Evolutionary conservation across 305 asterid genomes (phyloP).

Genomic region (Fraxinus sp.): DNA sequence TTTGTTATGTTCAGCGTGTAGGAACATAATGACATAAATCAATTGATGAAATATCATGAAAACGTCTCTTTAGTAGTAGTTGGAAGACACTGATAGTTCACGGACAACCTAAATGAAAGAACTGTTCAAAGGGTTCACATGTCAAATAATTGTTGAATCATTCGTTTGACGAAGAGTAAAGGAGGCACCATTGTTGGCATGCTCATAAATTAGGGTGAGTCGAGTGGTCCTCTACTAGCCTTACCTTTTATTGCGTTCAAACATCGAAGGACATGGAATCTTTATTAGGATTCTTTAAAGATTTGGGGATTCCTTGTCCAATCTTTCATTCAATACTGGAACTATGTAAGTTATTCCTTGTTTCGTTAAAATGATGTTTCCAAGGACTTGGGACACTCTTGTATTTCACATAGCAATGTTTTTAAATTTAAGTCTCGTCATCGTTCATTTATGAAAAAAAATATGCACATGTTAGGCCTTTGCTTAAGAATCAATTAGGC

Average conservation of each 20-base stretch:
- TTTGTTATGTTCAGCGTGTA: background rate
- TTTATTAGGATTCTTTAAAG: background rate
- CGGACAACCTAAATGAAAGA: background rate
- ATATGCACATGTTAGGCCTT: background rate
- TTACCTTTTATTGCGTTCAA: background rate
- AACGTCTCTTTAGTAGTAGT: background rate
- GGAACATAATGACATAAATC: background rate
- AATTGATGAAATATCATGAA: background rate
- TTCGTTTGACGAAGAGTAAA: constrained; percentile 17
- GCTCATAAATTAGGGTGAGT: background rate
- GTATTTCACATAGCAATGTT: background rate
- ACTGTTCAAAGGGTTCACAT: constrained; percentile 10
- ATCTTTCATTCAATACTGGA: background rate
- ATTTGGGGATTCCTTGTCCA: background rate
- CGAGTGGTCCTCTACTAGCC: background rate
- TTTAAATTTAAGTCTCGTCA: background rate
- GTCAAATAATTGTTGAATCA: constrained; percentile 7
- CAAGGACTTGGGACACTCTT: background rate
- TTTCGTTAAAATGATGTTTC: background rate
- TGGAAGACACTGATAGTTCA: constrained; percentile 15
- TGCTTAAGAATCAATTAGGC: background rate
- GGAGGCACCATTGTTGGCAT: constrained; percentile 24
- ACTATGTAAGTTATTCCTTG: background rate
- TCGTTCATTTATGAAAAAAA: background rate
- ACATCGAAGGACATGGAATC: background rate